These are phyloP conservation scores for Euptelea pleiosperma DNA, from an alignment of 164 flowering plant species.

Conservation along the genomic window DNA sequence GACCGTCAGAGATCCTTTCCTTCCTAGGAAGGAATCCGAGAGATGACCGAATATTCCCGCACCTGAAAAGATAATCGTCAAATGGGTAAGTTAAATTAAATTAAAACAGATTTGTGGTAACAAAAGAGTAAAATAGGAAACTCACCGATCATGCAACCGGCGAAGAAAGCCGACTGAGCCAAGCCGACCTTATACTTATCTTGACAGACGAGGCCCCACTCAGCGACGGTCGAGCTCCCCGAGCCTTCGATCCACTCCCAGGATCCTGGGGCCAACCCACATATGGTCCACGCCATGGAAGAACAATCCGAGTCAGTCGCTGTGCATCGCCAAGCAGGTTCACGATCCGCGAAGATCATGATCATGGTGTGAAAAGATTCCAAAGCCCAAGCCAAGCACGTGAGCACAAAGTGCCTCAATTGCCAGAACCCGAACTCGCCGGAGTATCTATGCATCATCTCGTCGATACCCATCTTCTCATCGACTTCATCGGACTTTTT, in stretches of 20 bases:
- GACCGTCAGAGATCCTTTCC: slow-evolving; percentile 63
- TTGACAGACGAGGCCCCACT: slow-evolving; percentile 66
- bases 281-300: slow-evolving; percentile 18
- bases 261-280: slow-evolving; percentile 48
- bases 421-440: slow-evolving; percentile 86
- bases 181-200: slow-evolving; percentile 72
- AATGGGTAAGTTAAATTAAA: too few species aligned
- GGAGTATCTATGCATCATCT: slow-evolving; percentile 54
- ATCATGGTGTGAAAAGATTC: slow-evolving; percentile 91
- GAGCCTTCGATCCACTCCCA: slow-evolving; percentile 73
- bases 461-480: slow-evolving; percentile 56
- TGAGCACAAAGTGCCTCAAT: slow-evolving; percentile 62
- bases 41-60: slow-evolving; percentile 86
- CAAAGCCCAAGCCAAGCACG: slow-evolving; percentile 73
- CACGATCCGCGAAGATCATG: slow-evolving; percentile 86
- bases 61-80: too few species aligned
- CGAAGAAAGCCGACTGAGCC: slow-evolving; percentile 72
- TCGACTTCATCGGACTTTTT: too few species aligned
- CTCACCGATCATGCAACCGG: slow-evolving; percentile 81
- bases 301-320: too few species aligned
- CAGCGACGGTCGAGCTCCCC: slow-evolving; percentile 61
- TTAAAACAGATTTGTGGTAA: too few species aligned
- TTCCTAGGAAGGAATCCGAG: slow-evolving; percentile 68
- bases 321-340: slow-evolving; percentile 59
- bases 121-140: too few species aligned